A percentile compares a stretch with the other conserved stretches of the same genome.
Conservation (phyloP, 2,329 filamentous ascomycete genomes). For the Mycocentrospora acerina region DNA sequence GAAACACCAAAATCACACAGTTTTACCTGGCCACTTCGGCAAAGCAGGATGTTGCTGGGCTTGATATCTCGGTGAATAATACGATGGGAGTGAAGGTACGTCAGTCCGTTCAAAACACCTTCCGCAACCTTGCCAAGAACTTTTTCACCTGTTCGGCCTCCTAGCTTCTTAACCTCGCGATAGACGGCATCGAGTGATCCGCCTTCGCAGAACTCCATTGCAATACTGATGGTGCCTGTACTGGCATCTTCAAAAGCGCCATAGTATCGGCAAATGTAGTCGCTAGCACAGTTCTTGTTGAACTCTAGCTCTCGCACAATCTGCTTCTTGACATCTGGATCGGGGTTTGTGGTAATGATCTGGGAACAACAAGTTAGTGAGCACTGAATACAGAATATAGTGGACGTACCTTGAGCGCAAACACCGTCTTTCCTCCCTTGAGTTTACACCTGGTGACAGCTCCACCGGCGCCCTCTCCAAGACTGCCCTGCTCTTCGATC, state of each 20-base stretch:
- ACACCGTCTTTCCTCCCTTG: slow-evolving; percentile 89
- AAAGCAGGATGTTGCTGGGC: slow-evolving; percentile 93
- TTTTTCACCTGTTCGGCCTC: slow-evolving; percentile 93
- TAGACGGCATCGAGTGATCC: slow-evolving; percentile 96
- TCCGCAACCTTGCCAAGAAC: slow-evolving; percentile 96
- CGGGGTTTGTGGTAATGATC: slow-evolving; percentile 98
- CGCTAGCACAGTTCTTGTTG: slow-evolving; percentile 95
- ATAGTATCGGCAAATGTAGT: slow-evolving; percentile 97
- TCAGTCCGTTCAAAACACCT: slow-evolving; percentile 88
- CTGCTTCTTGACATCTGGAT: slow-evolving; percentile 97
- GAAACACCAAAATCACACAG: slow-evolving; percentile 98
- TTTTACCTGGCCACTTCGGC: slow-evolving; percentile 85
- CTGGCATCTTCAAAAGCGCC: slow-evolving; percentile 94
- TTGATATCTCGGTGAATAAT: slow-evolving; percentile 99
- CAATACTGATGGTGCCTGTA: slow-evolving; percentile 96
- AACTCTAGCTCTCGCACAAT: slow-evolving; percentile 95
- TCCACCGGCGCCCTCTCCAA: slow-evolving; percentile 93
- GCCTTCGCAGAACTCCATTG: slow-evolving; percentile 98
- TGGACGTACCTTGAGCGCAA: slow-evolving; percentile 80
- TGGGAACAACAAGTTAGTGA: slow-evolving; percentile 14
- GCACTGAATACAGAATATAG: not conserved
- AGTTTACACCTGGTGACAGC: slow-evolving; percentile 90
- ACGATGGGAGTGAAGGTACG: slow-evolving; percentile 91
- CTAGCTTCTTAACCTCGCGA: slow-evolving; percentile 92
- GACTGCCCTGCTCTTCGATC: slow-evolving; percentile 82